phyloP scores from a whole-genome alignment of 2,329 filamentous ascomycete genomes.

The Botrytis squamosa region DNA sequence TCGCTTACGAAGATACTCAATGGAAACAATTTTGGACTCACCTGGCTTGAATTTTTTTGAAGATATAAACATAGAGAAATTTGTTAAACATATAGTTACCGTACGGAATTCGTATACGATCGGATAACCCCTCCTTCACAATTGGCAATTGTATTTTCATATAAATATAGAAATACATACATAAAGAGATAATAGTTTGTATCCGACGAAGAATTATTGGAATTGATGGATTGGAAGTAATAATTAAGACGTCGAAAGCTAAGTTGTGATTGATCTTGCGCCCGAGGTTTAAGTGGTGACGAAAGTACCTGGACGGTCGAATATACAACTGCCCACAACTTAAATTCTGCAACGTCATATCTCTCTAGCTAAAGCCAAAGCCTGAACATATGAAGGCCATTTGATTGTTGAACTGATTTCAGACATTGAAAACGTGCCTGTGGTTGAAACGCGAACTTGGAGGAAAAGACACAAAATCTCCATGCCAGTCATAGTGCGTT shows the following conservation, averaged over 20 bases:
- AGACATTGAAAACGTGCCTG: no score
- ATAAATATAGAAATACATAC: neutral
- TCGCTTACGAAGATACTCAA: constrained; percentile 7
- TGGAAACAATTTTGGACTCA: neutral
- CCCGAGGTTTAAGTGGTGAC: neutral
- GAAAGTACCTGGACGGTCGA: neutral
- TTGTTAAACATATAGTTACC: neutral
- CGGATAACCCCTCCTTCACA: neutral
- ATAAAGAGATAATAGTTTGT: neutral
- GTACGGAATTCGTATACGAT: neutral
- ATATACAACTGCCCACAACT: neutral
- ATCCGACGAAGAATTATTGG: neutral
- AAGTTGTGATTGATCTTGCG: neutral
- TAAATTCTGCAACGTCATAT: neutral
- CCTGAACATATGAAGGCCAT: neutral
- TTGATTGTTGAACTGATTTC: neutral
- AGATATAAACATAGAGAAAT: constrained; percentile 7
- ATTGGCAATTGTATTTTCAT: neutral
- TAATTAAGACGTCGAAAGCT: neutral
- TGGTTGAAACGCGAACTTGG: neutral
- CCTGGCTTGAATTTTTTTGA: neutral
- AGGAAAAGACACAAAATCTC: neutral
- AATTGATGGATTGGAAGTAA: neutral
- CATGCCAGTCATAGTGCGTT: neutral
- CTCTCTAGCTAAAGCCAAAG: neutral